phyloP scores from a whole-genome alignment of 345 rosid species.

The Litchi chinensis region DNA sequence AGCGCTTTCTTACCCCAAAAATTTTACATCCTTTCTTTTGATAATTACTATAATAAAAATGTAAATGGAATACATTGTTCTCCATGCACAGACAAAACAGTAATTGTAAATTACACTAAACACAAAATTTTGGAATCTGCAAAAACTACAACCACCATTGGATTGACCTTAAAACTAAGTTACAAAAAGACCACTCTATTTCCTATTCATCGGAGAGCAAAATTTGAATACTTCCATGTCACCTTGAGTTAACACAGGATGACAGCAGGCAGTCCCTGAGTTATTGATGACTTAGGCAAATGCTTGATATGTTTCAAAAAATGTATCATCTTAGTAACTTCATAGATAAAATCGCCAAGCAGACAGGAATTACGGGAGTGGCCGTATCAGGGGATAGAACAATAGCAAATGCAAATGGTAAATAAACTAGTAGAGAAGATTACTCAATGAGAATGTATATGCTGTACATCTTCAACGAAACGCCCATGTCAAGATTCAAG shows the following conservation, averaged over 20 bases:
- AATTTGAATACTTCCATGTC: not conserved
- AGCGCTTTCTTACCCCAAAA: not conserved
- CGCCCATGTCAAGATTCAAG: not conserved
- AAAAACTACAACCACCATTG: not conserved
- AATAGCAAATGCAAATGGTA: not conserved
- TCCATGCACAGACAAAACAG: not conserved
- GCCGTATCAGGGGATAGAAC: not conserved
- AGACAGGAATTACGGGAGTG: not conserved
- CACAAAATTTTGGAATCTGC: not conserved
- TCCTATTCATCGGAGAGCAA: not conserved
- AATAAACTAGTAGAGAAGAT: not conserved
- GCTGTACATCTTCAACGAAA: conserved; percentile 2
- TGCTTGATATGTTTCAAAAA: not conserved
- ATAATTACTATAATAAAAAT: not conserved
- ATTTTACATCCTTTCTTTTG: not conserved
- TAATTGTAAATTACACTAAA: not conserved
- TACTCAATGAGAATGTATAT: conserved; percentile 7
- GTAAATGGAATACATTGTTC: not conserved
- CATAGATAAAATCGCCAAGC: not conserved
- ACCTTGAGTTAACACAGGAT: not conserved
- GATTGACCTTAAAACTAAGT: not conserved
- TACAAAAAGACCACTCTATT: conserved; percentile 4
- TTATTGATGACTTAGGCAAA: not conserved
- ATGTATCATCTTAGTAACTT: too few species aligned
- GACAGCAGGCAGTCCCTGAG: not conserved